Evolutionary conservation across 495 filamentous ascomycete species (phyloP).

Genomic region (Talaromyces liani): DNA sequence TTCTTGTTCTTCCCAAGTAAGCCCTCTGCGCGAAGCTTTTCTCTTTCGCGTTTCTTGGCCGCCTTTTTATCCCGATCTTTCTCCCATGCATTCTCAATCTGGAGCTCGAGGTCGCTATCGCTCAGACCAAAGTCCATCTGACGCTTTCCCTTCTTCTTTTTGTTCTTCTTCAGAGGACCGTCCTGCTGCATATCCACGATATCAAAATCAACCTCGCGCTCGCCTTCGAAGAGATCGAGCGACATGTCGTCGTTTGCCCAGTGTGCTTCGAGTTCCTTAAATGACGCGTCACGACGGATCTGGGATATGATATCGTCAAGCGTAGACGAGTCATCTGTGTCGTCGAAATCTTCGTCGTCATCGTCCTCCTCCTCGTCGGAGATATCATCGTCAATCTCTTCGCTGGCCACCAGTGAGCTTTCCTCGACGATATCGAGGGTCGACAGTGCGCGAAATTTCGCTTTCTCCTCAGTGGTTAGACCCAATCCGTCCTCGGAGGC

Average conservation of each 20-base stretch:
- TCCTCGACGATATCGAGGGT: not conserved
- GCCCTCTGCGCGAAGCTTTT: constrained; percentile 70
- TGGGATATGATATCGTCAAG: constrained; percentile 3
- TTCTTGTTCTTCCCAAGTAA: constrained; percentile 60
- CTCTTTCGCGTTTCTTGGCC: constrained; percentile 67
- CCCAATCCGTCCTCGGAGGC: not conserved
- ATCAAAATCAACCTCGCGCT: constrained; percentile 69
- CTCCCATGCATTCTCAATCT: constrained; percentile 56
- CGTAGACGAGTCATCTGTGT: not conserved
- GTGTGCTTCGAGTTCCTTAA: not conserved
- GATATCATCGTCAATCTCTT: not conserved
- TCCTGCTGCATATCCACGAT: constrained; percentile 74
- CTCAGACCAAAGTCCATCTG: constrained; percentile 46
- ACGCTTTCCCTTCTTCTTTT: constrained; percentile 46
- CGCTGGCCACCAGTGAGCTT: not conserved
- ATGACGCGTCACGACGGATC: not conserved
- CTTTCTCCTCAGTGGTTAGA: not conserved
- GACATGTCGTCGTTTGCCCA: constrained; percentile 28
- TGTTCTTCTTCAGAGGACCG: constrained; percentile 40
- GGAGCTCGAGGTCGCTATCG: constrained; percentile 66
- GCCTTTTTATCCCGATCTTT: constrained; percentile 81
- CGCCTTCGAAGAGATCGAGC: constrained; percentile 54
- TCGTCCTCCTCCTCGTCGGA: not conserved
- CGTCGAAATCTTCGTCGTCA: not conserved
- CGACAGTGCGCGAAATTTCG: not conserved